Base-by-base conservation (phyloP, 306 rosid genomes). In the Cotoneaster glaucophyllus region DNA sequence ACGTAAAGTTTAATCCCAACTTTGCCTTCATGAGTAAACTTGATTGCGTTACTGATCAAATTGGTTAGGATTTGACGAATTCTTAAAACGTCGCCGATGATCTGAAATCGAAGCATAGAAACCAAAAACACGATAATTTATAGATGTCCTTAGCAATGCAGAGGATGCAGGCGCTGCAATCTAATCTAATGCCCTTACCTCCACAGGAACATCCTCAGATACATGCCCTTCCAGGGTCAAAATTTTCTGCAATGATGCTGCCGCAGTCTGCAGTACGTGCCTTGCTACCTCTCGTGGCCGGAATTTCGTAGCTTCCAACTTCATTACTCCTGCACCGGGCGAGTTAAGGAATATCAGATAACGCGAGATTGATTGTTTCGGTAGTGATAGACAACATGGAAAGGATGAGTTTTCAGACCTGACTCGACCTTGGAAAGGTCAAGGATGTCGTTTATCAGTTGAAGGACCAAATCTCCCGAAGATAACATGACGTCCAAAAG, bases 371-470 rank as follows among this genome's bases (percentile, higher is more conserved):
- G 64, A 59, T 59, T 11, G 31, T 59, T 24, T 39, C 44, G 12
- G 12, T 39, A 39, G 12, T 39, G 21, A 17, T 48, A 6, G 39
- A 52, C 63, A 21, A 54, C n/a, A 1, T 21, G 56, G 39, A 80
- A 77, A 45, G 74, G 66, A 70, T 43, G 71, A 78, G 64, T 65
- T 4, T 82, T 76, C 82, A 17, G 48, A 91, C 98, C 98, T 85
- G 98, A 91, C 70, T 94, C 98, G 29, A 88, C 98, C 92, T 94
- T 94, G 69, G 98, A 94, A 82, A 91, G 96, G 80, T 94, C 98
- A 76, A 94, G 93, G 85, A 91, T 90, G 86, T 94, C 97, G 67
- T 94, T 94, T 78, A 94, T 94, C 67, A 94, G 91, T 81, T 94
- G 98, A 77, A 94, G 97, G 71, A 94, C 97, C 83, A 94, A 86